These are phyloP conservation scores for Escovopsis sp. DNA, from an alignment of 2,329 filamentous ascomycete genomes.

Conservation along the genomic window DNA sequence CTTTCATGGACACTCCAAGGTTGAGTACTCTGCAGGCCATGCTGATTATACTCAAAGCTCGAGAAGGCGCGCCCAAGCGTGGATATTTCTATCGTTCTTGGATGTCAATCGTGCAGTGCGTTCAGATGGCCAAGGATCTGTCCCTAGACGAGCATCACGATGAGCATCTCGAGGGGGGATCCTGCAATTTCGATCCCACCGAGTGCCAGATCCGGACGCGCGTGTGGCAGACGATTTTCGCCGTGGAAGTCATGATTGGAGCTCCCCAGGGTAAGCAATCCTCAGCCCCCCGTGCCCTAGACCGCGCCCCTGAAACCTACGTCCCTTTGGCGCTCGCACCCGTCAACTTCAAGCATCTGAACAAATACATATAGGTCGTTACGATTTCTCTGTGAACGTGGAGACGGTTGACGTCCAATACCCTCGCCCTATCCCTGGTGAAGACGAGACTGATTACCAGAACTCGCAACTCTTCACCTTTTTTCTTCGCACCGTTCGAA, in stretches of 20 bases:
- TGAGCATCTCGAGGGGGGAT: constrained; percentile 55
- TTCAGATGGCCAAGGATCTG: constrained; percentile 86
- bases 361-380: constrained; percentile 40
- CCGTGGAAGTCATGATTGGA: constrained; percentile 84
- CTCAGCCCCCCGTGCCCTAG: background rate
- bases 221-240: constrained; percentile 78
- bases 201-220: constrained; percentile 78
- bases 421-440: constrained; percentile 45
- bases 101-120: constrained; percentile 87
- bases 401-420: constrained; percentile 64
- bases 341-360: background rate
- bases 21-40: constrained; percentile 86
- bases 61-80: constrained; percentile 80
- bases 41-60: constrained; percentile 74
- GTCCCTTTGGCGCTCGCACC: background rate
- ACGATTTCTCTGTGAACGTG: constrained; percentile 60
- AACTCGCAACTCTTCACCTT: constrained; percentile 76
- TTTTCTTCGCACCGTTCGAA: constrained; percentile 61
- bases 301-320: too few relatives aligned
- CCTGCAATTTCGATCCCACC: constrained; percentile 51
- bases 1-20: constrained; percentile 83
- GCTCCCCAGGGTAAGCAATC: constrained; percentile 61
- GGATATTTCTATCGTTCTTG: constrained; percentile 96
- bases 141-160: constrained; percentile 78
- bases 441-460: constrained; percentile 61